Conservation (phyloP, 345 rosid species). For the Salix suchowensis region DNA sequence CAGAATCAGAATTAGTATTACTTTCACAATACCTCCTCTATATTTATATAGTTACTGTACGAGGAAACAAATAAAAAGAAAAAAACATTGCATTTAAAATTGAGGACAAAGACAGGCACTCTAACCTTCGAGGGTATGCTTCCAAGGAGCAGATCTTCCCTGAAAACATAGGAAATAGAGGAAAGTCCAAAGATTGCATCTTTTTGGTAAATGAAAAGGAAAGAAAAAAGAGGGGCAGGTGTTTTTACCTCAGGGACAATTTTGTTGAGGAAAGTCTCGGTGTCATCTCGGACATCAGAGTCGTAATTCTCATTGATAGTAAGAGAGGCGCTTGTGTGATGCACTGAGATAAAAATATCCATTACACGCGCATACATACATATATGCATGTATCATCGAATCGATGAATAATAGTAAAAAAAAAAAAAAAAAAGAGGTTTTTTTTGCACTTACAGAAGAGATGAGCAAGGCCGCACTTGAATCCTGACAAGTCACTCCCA, state of each 20-base stretch:
- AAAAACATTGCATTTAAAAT: neutral
- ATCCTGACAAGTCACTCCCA: conserved; percentile 58
- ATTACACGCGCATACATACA: too few species aligned
- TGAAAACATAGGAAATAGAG: conserved; percentile 20
- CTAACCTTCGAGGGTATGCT: conserved; percentile 89
- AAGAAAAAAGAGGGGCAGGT: neutral
- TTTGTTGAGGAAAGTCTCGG: conserved; percentile 85
- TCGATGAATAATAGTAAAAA: neutral
- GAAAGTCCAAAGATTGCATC: neutral
- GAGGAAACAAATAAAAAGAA: neutral
- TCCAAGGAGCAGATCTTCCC: conserved; percentile 97
- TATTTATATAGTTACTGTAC: too few species aligned
- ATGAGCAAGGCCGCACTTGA: conserved; percentile 91
- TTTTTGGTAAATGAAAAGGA: neutral
- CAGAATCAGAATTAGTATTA: neutral
- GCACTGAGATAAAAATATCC: conserved; percentile 39
- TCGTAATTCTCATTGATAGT: conserved; percentile 96
- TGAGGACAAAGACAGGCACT: neutral
- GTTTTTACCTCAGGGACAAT: conserved; percentile 78
- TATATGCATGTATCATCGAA: too few species aligned
- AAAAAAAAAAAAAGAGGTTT: too few species aligned
- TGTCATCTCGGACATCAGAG: conserved; percentile 87
- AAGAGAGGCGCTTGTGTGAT: conserved; percentile 92
- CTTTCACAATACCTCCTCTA: neutral
- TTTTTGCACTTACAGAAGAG: conserved; percentile 56